Base-by-base conservation (phyloP, 2,329 filamentous ascomycete genomes). In the Bipolaris sorokiniana region DNA sequence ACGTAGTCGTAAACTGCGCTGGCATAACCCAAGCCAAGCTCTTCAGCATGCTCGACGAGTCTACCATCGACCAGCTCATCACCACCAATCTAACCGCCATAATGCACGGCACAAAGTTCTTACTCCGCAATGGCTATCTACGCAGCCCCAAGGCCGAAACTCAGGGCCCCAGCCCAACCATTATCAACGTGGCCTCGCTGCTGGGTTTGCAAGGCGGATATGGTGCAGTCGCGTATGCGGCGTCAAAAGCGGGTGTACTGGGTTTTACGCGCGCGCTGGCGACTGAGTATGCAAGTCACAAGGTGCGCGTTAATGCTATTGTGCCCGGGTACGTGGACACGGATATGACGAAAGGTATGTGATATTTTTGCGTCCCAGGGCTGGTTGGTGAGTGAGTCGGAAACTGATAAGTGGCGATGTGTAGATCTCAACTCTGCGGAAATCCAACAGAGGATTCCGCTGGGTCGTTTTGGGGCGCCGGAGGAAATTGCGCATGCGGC, bases 241-340 rank as follows among this genome's bases (percentile, higher is more conserved):
- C 91, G 7, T 88, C 88, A 41, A 96, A 96, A 73, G 91, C 92
- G 5, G 92, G 91, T 2, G 78, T 96, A 1, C 75, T 95, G 15
- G 89, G 84, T 58, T 83, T 92, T 66, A 92, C 88, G 20, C 83
- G 88, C 56, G 85, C 88, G 53, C 79, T 91, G 3, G 87, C 87
- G 40, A 81, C 78, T 48, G 87, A 92, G 77, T 76, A 88, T 66
- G 84, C 84, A 49, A 77, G 80, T 58, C 79, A 81, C 46, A 83
- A 84, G 47, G 83, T 96, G 56, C 83, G 92, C 28, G 89, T 91
- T 45, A 96, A 96, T 77, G 88, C 88, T 26, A 86, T 96, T 62
- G 79, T 94, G 40, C 92, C 92, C 1, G 92, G 92, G 6, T 96
- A 94, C 79, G 88, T 96, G 64, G 82, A 90, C 54, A 94, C 91